These are phyloP conservation scores for Microsporum ferrugineum DNA, from an alignment of 2,329 filamentous ascomycete species.

Conservation along the genomic window DNA sequence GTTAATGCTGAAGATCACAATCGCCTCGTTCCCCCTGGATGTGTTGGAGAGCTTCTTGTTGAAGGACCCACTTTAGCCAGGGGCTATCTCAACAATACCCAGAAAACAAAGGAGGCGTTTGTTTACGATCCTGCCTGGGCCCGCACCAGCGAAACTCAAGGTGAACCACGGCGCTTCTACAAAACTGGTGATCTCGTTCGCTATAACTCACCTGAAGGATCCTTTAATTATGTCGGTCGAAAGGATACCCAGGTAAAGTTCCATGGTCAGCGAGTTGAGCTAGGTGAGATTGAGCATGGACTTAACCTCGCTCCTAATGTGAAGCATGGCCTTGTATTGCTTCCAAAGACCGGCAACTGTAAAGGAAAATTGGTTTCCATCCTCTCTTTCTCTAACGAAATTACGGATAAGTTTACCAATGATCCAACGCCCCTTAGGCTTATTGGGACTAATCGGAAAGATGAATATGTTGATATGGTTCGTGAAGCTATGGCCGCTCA, in stretches of 20 bases:
- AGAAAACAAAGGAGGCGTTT: conserved; percentile 49
- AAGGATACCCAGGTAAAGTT: conserved; percentile 60
- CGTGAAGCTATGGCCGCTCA: conserved; percentile 21
- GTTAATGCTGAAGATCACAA: conserved; percentile 31
- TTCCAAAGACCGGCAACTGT: conserved; percentile 27
- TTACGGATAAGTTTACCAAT: background rate
- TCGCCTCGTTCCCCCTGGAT: conserved; percentile 32
- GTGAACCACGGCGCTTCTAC: conserved; percentile 25
- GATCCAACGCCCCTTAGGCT: conserved; percentile 19
- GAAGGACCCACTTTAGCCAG: conserved; percentile 47
- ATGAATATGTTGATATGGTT: conserved; percentile 18
- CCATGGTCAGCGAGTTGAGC: conserved; percentile 53
- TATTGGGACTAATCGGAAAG: conserved; percentile 16
- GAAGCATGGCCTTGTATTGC: conserved; percentile 27
- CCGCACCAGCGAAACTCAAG: conserved; percentile 14
- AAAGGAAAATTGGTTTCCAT: conserved; percentile 25
- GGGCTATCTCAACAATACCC: conserved; percentile 49
- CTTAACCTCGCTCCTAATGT: conserved; percentile 22
- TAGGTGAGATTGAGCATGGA: conserved; percentile 41
- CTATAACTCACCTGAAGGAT: conserved; percentile 27
- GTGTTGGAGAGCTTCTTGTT: conserved; percentile 28
- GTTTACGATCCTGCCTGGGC: conserved; percentile 47
- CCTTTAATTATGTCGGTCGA: conserved; percentile 42
- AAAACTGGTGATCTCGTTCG: conserved; percentile 33
- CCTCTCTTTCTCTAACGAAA: conserved; percentile 20